Conservation (phyloP, 2,329 filamentous ascomycete genomes). For the Madurella mycetomatis region DNA sequence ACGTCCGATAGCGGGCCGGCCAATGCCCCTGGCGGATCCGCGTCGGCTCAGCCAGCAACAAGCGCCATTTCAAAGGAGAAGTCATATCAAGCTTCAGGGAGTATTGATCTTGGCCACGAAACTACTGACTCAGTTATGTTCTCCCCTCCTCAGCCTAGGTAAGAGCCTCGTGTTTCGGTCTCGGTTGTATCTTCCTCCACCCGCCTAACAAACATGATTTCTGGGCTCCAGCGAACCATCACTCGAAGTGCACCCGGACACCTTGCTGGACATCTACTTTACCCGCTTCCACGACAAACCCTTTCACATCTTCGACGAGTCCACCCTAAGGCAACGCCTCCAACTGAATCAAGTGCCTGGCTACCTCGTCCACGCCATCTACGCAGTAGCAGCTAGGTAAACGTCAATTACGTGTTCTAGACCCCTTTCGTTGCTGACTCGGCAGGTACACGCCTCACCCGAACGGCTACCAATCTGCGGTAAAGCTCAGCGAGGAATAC, state of each 20-base stretch:
- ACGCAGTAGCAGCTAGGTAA: constrained; percentile 59
- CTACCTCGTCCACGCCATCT: constrained; percentile 54
- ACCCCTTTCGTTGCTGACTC: constrained; percentile 17
- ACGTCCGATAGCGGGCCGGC: constrained; percentile 27
- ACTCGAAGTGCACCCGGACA: constrained; percentile 50
- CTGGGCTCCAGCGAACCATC: constrained; percentile 40
- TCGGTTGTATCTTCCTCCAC: too few species aligned
- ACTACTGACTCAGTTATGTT: constrained; percentile 38
- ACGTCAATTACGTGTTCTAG: constrained; percentile 7
- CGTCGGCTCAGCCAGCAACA: constrained; percentile 17
- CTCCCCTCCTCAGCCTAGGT: constrained; percentile 40
- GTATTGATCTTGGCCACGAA: constrained; percentile 34
- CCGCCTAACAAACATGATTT: constrained; percentile 1
- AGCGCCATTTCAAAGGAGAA: constrained; percentile 31
- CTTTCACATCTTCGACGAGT: constrained; percentile 76
- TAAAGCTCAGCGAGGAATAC: constrained; percentile 67
- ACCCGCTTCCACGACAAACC: constrained; percentile 74
- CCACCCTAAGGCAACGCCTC: constrained; percentile 65
- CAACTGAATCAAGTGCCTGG: constrained; percentile 61
- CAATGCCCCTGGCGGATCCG: constrained; percentile 20
- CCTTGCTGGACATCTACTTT: constrained; percentile 75
- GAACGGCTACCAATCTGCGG: constrained; percentile 62
- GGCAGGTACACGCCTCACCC: constrained; percentile 66
- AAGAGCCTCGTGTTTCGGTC: constrained; percentile 9
- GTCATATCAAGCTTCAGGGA: constrained; percentile 38